Conservation (phyloP, 1,284 basidiomycete genomes). For the Neolentinus lepideus region DNA sequence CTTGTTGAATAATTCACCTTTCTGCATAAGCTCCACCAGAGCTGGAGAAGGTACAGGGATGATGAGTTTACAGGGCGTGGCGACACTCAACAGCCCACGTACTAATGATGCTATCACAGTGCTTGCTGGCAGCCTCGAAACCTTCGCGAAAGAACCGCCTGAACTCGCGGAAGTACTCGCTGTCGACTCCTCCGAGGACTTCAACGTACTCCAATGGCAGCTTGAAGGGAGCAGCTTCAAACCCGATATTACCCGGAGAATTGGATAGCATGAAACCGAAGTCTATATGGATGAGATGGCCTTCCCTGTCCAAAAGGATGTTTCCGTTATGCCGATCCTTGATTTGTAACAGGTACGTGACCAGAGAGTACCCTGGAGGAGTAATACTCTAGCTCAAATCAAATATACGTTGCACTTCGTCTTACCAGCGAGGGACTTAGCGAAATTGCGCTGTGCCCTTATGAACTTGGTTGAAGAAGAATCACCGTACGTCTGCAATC, state of each 20-base stretch:
- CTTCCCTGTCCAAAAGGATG: slow-evolving; percentile 92
- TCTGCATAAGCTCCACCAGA: slow-evolving; percentile 95
- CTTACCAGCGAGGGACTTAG: slow-evolving; percentile 85
- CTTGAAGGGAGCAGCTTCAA: slow-evolving; percentile 99
- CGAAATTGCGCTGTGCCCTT: slow-evolving; percentile 87
- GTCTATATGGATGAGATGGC: slow-evolving; percentile 94
- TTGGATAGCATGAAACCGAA: slow-evolving; percentile 99
- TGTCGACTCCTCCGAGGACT: slow-evolving; percentile 85
- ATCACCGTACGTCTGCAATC: slow-evolving; percentile 81
- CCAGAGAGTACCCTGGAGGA: slow-evolving; percentile 78
- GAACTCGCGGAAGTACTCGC: slow-evolving; percentile 80
- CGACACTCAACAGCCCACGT: slow-evolving; percentile 24
- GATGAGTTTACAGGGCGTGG: slow-evolving; percentile 4
- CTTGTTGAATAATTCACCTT: slow-evolving; percentile 36
- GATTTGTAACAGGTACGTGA: slow-evolving; percentile 95
- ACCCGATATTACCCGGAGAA: slow-evolving; percentile 95
- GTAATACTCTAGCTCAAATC: neutral
- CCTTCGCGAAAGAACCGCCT: slow-evolving; percentile 85
- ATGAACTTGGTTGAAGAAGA: slow-evolving; percentile 80
- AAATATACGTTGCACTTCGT: neutral
- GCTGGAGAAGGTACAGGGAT: slow-evolving; percentile 35
- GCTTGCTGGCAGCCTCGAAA: slow-evolving; percentile 91
- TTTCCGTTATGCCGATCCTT: slow-evolving; percentile 99
- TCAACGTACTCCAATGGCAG: slow-evolving; percentile 93
- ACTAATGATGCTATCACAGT: slow-evolving; percentile 96